Base-by-base conservation (phyloP, 176 grass and related monocot species). In the Phoenix dactylifera region DNA sequence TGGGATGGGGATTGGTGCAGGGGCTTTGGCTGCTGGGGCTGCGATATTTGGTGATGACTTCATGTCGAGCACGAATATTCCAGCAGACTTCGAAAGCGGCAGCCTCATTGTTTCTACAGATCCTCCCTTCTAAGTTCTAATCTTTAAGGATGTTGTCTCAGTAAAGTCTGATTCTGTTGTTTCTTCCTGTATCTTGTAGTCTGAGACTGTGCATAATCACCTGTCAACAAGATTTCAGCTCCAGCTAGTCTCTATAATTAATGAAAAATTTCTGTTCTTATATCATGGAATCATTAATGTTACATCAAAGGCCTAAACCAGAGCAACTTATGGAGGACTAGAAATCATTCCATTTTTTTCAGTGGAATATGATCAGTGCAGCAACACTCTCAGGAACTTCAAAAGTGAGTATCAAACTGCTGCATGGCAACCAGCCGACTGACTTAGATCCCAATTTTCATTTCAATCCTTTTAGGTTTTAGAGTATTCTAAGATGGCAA, bases 1-100 rank as follows among this genome's bases (percentile, higher is more conserved):
- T 24, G 87, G 81, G 51, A 66, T 85, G 81, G 87, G 87, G 17
- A 73, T 97, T 52, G 87, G 93, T 71, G 93, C 84, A 32, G 87
- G 87, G 57, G 78, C 87, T 17, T 59, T 97, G 54, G 70, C 87
- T 6, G 84, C 87, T 10, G 93, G 87, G 63, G 86, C 84, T 63
- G 53, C 74, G 66, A 85, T 97, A 74, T 88, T 97, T 73, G 87
- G 87, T 12, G 81, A 97, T 55, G 77, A 87, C 59, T 74, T 91
- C 48, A 70, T 97, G 66, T 70, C 86, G n/a, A 78, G 56, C 30
- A 48, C 76, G 66, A 72, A 58, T 70, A 78, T 91, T 6, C 39
- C 55, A 22, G 28, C 62, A 57, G 78, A 67, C 18, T 50, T 80
- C 51, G 72, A 77, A 68, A 76, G 73, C 59, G 59, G 55, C 15